Percentiles rank a stretch among this genome's conserved stretches.
Conservation (phyloP, 352 stramenopile genomes). For the Halophytophthora batemanensis region DNA sequence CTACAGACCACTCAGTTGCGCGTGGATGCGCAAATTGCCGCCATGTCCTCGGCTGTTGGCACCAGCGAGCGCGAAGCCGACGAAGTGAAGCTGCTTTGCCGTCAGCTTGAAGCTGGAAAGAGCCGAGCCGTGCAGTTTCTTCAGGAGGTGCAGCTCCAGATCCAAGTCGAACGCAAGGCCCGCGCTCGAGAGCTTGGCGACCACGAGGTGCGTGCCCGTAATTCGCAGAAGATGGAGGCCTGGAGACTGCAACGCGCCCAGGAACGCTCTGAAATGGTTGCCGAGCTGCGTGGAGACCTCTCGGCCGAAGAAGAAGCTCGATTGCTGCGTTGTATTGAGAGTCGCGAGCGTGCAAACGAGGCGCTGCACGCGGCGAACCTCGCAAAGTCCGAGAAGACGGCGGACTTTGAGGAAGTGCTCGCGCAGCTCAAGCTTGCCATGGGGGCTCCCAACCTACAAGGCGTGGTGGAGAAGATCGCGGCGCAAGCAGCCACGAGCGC, state of each 20-base stretch:
- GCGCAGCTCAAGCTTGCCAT: slow-evolving; percentile 65
- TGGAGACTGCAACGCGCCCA: slow-evolving; percentile 71
- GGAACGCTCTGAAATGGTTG: slow-evolving; percentile 73
- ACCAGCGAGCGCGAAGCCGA: slow-evolving; percentile 59
- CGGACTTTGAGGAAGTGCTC: slow-evolving; percentile 67
- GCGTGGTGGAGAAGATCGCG: slow-evolving; percentile 74
- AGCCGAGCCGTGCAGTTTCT: slow-evolving; percentile 69
- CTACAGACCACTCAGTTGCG: slow-evolving; percentile 73
- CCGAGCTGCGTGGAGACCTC: slow-evolving; percentile 69
- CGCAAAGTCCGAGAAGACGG: slow-evolving; percentile 63
- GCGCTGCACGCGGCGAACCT: slow-evolving; percentile 60
- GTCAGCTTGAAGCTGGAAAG: slow-evolving; percentile 77
- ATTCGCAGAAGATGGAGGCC: slow-evolving; percentile 79
- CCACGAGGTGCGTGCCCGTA: slow-evolving; percentile 72
- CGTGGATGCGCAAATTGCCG: slow-evolving; percentile 62
- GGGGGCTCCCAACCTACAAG: slow-evolving; percentile 41
- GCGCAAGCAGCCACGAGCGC: slow-evolving; percentile 49
- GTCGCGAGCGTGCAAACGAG: slow-evolving; percentile 59
- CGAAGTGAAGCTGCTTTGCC: slow-evolving; percentile 71
- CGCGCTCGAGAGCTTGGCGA: slow-evolving; percentile 67
- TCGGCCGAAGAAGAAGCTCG: slow-evolving; percentile 60
- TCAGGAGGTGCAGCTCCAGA: slow-evolving; percentile 74
- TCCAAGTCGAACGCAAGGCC: slow-evolving; percentile 63
- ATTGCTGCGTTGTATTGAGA: slow-evolving; percentile 60
- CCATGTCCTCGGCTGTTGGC: slow-evolving; percentile 67